Percentiles rank a stretch among this genome's conserved stretches.
phyloP scores from a whole-genome alignment of 1,139 yeast genomes.

The Suhomyces kunorum region DNA sequence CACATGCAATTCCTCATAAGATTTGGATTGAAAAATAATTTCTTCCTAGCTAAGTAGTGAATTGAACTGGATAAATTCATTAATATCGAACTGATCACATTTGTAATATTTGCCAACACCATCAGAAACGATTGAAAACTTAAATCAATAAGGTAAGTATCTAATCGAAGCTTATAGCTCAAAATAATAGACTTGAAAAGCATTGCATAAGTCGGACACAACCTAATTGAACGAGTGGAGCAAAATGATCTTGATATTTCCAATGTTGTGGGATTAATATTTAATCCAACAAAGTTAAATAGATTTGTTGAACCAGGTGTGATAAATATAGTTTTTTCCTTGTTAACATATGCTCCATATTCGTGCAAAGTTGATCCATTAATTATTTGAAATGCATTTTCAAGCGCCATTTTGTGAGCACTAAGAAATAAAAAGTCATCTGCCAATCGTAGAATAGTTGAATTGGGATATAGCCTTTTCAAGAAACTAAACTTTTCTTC shows the following conservation, averaged over 20 bases:
- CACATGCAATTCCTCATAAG: neutral
- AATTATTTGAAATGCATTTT: slow-evolving; percentile 22
- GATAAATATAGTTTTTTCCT: slow-evolving; percentile 45
- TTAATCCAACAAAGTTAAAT: slow-evolving; percentile 37
- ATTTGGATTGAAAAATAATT: neutral
- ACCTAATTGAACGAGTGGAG: slow-evolving; percentile 15
- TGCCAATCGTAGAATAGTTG: slow-evolving; percentile 63
- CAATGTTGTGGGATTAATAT: slow-evolving; percentile 23
- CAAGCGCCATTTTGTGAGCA: slow-evolving; percentile 28
- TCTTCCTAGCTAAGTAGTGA: neutral
- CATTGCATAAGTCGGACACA: slow-evolving; percentile 19
- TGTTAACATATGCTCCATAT: slow-evolving; percentile 64
- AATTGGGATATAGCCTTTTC: slow-evolving; percentile 20
- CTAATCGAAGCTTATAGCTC: slow-evolving; percentile 16
- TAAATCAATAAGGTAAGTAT: slow-evolving; percentile 17
- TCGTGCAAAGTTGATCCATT: slow-evolving; percentile 41
- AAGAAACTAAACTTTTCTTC: slow-evolving; percentile 41
- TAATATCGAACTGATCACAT: slow-evolving; percentile 13
- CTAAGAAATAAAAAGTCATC: slow-evolving; percentile 84
- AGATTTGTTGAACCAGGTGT: slow-evolving; percentile 18
- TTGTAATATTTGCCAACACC: slow-evolving; percentile 14
- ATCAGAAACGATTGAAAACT: slow-evolving; percentile 12
- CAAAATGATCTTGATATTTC: slow-evolving; percentile 16
- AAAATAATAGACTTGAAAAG: slow-evolving; percentile 17
- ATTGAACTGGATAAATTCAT: neutral